Evolutionary conservation across 192 early-diverging fungal species (phyloP), one percentile per base, ranked within the genome.

Genomic region (Entomortierella chlamydospora): DNA sequence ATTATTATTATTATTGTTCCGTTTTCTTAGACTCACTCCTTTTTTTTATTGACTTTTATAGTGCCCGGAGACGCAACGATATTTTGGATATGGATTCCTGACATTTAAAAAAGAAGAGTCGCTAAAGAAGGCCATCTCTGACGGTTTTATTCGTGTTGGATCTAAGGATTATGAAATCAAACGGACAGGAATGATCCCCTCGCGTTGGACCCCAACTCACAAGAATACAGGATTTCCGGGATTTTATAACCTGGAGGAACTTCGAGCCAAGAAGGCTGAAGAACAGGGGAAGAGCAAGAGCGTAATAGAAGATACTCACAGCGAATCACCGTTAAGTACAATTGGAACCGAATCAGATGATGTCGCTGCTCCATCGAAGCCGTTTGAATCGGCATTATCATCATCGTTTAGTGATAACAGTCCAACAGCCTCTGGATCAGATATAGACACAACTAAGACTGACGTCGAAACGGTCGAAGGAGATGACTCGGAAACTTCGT

Each of bases 41-140:
- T 29, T 29, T 6, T 9, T 29, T 25, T 20, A 17, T 47, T 11
- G 22, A 25, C 10, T 5, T 12, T 0, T 26, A 54, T 66, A 79
- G 76, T 79, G 76, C 22, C 68, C 76, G 22, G 68, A 79, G 52
- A 79, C 76, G 25, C 64, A 61, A 50, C 62, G 52, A 34, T 79
- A 79, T 51, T 70, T 79, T 66, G 76, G 76, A 45, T 79, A 79
- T 15, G 76, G 76, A 29, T 79, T 79, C 25, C 4, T 79, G 50
- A 79, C 76, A 20, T 79, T 79, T 43, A 79, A 66, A 43, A 17
- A 70, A 12, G 29, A 79, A 30, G 76, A 79, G 22, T 79, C 76
- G 33, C 41, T 70, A 9, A 30, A 65, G 26, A 79, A 79, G 33
- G 76, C 76, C 5, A 10, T 79, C 7, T 20, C 22, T 3, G 76